Evolutionary conservation across 2,329 filamentous ascomycete species (phyloP).

Genomic region (Ascochyta fabae): DNA sequence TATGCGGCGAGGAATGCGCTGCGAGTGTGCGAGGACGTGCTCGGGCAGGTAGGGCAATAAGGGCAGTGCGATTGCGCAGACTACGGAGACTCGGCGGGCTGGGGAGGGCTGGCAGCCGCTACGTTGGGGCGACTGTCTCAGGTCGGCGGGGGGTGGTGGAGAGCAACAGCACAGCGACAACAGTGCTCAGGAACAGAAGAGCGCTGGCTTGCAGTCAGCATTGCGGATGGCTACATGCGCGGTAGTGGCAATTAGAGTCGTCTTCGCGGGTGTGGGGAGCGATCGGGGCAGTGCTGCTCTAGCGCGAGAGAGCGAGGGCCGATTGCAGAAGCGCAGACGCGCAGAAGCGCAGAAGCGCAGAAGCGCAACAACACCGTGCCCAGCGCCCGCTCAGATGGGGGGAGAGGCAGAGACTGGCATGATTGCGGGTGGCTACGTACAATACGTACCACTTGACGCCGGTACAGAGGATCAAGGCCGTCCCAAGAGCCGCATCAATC

Average conservation of each 20-base stretch:
- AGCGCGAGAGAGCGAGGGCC: slow-evolving; percentile 23
- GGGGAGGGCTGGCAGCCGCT: slow-evolving; percentile 14
- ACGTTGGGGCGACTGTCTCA: slow-evolving; percentile 37
- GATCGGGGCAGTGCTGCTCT: slow-evolving; percentile 30
- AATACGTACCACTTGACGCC: slow-evolving; percentile 37
- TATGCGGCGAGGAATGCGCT: neutral
- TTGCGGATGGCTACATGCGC: slow-evolving; percentile 32
- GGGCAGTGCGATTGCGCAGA: slow-evolving; percentile 14
- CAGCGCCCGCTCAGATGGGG: slow-evolving; percentile 12
- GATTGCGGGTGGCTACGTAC: slow-evolving; percentile 24
- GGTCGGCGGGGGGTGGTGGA: slow-evolving; percentile 30
- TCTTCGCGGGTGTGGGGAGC: slow-evolving; percentile 32
- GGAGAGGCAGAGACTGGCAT: slow-evolving; percentile 2
- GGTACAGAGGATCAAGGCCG: slow-evolving; percentile 26
- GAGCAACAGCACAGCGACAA: slow-evolving; percentile 16
- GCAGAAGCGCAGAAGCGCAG: no score
- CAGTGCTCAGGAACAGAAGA: slow-evolving; percentile 25
- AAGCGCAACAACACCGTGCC: slow-evolving; percentile 12
- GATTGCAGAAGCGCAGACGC: slow-evolving; percentile 13
- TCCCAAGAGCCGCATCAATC: slow-evolving; percentile 32
- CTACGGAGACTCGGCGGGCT: neutral
- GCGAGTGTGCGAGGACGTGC: neutral
- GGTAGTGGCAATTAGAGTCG: slow-evolving; percentile 28
- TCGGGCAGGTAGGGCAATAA: neutral
- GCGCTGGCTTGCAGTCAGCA: slow-evolving; percentile 41